Base-by-base conservation (phyloP, 1,284 basidiomycete species). In the Heterobasidion annosum region DNA sequence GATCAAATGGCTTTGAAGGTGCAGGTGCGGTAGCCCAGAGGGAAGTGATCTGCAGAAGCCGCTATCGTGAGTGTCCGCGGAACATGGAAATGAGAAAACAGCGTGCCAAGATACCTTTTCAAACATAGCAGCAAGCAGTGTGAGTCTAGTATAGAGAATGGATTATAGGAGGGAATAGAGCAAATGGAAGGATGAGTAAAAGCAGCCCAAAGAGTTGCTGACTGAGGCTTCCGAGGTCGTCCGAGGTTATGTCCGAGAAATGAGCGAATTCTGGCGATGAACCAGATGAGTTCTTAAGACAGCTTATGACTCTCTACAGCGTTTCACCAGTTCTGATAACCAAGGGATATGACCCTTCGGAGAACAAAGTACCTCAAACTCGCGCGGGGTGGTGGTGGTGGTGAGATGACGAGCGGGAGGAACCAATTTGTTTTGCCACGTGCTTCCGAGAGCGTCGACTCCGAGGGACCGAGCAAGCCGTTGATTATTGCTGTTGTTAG, bases 1-100 rank as follows among this genome's bases (percentile, higher is more conserved):
- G 80, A 67, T 86, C 81, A 59, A 73, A 86, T 3, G 71, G 67
- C 57, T 74, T 74, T 46, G 69, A 66, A 47, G 67, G 62, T 6
- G 58, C 51, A 19, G 59, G 56, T 19, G 63, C 53, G 7, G 65
- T 61, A 5, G 71, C 54, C 74, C 74, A 78, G 68, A 74, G 71
- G 25, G 70, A 70, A 50, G 65, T 61, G 52, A 75, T 64, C 77
- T 73, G 61, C 8, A 10, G 37, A n/a, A 40, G n/a, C 37, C 37
- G 37, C 25, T 25, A 25, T 25, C 10, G 37, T 40, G 37, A 40
- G 37, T 40, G 6, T 40, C 37, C 37, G 37, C 10, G 37, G n/a
- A 40, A 3, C 7, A 40, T 10, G n/a, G 37, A 25, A 25, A 25
- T 25, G 25, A 40, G 10, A 3, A 9, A 40, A 40, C 7, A 40